Conservation (phyloP, 1,284 basidiomycete species). For the Megacollybia platyphylla region DNA sequence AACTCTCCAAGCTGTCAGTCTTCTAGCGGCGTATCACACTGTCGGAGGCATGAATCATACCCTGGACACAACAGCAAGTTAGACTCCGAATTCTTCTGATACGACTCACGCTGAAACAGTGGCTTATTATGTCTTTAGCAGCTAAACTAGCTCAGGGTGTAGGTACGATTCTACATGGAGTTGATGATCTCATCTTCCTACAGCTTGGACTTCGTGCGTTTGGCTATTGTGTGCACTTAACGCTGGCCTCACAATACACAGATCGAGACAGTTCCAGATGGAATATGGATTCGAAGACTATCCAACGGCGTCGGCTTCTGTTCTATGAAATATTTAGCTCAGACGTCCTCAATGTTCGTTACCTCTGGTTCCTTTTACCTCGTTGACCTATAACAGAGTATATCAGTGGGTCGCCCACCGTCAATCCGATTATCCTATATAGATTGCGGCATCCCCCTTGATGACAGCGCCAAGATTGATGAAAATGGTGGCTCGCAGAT, state of each 20-base stretch:
- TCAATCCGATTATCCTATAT: slow-evolving; percentile 41
- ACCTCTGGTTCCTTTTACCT: background rate
- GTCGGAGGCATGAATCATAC: slow-evolving; percentile 39
- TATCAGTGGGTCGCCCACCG: slow-evolving; percentile 41
- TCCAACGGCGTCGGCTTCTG: slow-evolving; percentile 38
- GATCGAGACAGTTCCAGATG: slow-evolving; percentile 52
- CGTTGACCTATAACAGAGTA: slow-evolving; percentile 21
- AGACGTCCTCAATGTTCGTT: slow-evolving; percentile 34
- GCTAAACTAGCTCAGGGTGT: slow-evolving; percentile 47
- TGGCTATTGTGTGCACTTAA: background rate
- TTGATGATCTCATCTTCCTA: slow-evolving; percentile 4
- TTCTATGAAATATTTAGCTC: slow-evolving; percentile 47
- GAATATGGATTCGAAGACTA: slow-evolving; percentile 37
- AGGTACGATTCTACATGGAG: slow-evolving; percentile 12
- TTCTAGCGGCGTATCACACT: slow-evolving; percentile 43
- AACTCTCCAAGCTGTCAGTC: slow-evolving; percentile 44
- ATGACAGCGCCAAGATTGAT: slow-evolving; percentile 32
- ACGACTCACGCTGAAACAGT: slow-evolving; percentile 14
- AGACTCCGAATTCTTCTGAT: background rate
- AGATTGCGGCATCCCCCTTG: slow-evolving; percentile 43
- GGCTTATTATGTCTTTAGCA: slow-evolving; percentile 35
- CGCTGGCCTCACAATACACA: slow-evolving; percentile 12
- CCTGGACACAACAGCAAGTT: slow-evolving; percentile 29
- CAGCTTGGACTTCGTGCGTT: slow-evolving; percentile 44
- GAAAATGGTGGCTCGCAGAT: slow-evolving; percentile 29